phyloP scores from a whole-genome alignment of 2,329 filamentous ascomycete genomes.

The Pseudopithomyces maydicus region DNA sequence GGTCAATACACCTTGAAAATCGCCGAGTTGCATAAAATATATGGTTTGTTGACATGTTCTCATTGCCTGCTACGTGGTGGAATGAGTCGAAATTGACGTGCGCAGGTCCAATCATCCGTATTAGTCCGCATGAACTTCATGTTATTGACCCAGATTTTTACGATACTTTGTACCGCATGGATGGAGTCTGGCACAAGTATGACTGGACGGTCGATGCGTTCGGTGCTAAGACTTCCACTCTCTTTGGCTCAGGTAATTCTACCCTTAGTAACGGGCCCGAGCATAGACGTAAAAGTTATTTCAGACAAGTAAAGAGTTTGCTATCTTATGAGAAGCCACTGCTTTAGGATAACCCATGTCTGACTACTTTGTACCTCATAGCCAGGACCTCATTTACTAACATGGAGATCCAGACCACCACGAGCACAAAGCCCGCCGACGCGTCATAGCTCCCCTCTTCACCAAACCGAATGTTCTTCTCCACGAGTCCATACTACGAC shows the following conservation, averaged over 20 bases:
- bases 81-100: neutral
- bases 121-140: constrained; percentile 21
- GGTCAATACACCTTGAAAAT: constrained; percentile 20
- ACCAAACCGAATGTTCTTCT: constrained; percentile 22
- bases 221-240: constrained; percentile 3
- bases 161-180: constrained; percentile 22
- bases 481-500: constrained; percentile 18
- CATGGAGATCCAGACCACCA: constrained; percentile 13
- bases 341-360: no score
- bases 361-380: no score
- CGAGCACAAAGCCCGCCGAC: constrained; percentile 23
- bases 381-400: neutral
- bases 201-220: constrained; percentile 5
- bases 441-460: constrained; percentile 27
- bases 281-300: no score
- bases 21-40: constrained; percentile 19
- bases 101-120: constrained; percentile 17
- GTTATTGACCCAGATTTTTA: constrained; percentile 19
- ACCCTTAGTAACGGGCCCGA: no score
- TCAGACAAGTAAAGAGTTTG: no score
- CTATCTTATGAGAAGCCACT: no score
- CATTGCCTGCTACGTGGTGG: neutral
- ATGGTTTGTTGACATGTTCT: constrained; percentile 12
- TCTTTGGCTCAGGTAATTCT: constrained; percentile 12
- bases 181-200: constrained; percentile 15